phyloP scores from a whole-genome alignment of 352 stramenopile genomes.

The Phytopythium ostracodes region DNA sequence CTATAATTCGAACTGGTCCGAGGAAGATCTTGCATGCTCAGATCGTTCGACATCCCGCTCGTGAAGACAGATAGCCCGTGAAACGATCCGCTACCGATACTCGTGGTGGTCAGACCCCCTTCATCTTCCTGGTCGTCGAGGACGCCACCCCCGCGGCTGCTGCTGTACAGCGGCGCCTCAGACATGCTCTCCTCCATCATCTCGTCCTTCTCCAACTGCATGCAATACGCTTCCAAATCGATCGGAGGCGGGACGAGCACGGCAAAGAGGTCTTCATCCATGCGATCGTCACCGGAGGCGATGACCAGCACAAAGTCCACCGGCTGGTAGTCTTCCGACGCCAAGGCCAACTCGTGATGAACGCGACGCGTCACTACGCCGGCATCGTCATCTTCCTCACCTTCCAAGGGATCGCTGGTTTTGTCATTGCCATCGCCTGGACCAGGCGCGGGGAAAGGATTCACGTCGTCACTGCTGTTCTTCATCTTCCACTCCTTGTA shows the following conservation, averaged over 20 bases:
- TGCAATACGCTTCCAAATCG: slow-evolving; percentile 76
- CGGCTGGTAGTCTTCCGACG: slow-evolving; percentile 22
- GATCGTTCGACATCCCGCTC: background rate
- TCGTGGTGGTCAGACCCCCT: background rate
- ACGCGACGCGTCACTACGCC: background rate
- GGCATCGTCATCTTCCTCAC: slow-evolving; percentile 6
- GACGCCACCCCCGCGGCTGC: slow-evolving; percentile 8
- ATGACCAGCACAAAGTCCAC: slow-evolving; percentile 87
- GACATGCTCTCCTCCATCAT: slow-evolving; percentile 16
- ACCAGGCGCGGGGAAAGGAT: background rate
- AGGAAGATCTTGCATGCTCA: background rate
- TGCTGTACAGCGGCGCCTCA: slow-evolving; percentile 2
- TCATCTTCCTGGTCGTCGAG: slow-evolving; percentile 1
- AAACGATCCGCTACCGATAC: slow-evolving; percentile 1
- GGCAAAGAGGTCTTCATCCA: slow-evolving; percentile 80
- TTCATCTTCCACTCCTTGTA: slow-evolving; percentile 12
- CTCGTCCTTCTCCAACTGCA: slow-evolving; percentile 70
- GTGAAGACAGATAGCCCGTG: background rate
- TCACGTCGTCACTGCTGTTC: slow-evolving; percentile 6
- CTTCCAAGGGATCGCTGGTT: slow-evolving; percentile 12
- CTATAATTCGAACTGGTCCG: background rate
- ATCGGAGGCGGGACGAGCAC: slow-evolving; percentile 76
- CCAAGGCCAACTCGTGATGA: slow-evolving; percentile 16
- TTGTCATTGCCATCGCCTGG: slow-evolving; percentile 9
- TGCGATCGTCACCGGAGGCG: slow-evolving; percentile 74